phyloP scores from a whole-genome alignment of 108 stramenopile genomes.

The Pseudonitzschia delicatissima region DNA sequence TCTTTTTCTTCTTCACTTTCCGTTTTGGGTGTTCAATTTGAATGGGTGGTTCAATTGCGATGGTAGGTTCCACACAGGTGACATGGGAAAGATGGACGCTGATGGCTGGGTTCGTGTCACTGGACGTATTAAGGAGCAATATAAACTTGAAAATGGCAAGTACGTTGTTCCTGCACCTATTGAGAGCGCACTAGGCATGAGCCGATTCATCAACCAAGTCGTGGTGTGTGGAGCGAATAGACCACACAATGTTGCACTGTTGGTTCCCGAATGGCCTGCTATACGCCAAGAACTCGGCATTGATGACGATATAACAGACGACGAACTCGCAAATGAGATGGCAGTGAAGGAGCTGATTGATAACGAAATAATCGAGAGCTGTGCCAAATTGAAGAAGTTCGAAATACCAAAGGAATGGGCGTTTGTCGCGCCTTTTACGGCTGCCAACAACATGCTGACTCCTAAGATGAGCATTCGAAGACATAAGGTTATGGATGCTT shows the following conservation, averaged over 20 bases:
- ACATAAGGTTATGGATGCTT: constrained; percentile 82
- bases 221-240: constrained; percentile 85
- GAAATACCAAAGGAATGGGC: constrained; percentile 74
- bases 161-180: constrained; percentile 89
- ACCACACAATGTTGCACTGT: constrained; percentile 79
- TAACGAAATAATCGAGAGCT: constrained; percentile 59
- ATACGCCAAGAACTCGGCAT: constrained; percentile 50
- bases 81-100: constrained; percentile 63
- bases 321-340: constrained; percentile 60
- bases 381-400: constrained; percentile 76
- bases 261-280: constrained; percentile 85
- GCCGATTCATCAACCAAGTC: constrained; percentile 87
- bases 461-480: constrained; percentile 93
- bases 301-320: constrained; percentile 46
- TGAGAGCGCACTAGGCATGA: constrained; percentile 85
- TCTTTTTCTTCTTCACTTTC: constrained; percentile 4
- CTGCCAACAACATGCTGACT: constrained; percentile 89
- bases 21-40: background rate
- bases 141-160: constrained; percentile 96
- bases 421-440: constrained; percentile 87
- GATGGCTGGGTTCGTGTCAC: constrained; percentile 67
- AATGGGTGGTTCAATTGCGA: no score
- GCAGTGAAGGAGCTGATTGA: constrained; percentile 62
- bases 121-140: constrained; percentile 87
- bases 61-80: constrained; percentile 82